phyloP scores from a whole-genome alignment of 371 early-diverging fungal genomes.

The Nematocida parisii region DNA sequence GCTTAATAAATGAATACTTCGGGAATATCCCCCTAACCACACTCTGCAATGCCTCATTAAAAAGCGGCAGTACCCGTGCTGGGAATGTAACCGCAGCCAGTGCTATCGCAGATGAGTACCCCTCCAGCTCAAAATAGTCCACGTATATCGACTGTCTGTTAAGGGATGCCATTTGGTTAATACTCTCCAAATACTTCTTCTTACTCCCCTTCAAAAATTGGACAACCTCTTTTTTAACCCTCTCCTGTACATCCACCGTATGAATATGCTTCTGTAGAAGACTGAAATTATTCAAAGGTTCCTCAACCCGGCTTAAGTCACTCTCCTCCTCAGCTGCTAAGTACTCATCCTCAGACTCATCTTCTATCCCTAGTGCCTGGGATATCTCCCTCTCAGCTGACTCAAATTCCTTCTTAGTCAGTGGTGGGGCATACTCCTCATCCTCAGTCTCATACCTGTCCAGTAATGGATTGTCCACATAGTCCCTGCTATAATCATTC shows the following conservation, averaged over 20 bases:
- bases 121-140: slow-evolving; percentile 64
- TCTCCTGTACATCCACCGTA: slow-evolving; percentile 19
- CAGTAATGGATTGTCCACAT: slow-evolving; percentile 40
- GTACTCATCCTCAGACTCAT: background rate
- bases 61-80: slow-evolving; percentile 71
- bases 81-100: slow-evolving; percentile 38
- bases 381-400: slow-evolving; percentile 40
- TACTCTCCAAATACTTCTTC: slow-evolving; percentile 65
- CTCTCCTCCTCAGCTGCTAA: background rate
- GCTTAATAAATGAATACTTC: slow-evolving; percentile 81
- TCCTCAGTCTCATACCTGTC: slow-evolving; percentile 49
- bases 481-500: slow-evolving; percentile 35
- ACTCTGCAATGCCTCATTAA: slow-evolving; percentile 84
- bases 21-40: slow-evolving; percentile 82
- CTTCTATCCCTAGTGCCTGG: background rate
- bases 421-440: slow-evolving; percentile 44
- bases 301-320: background rate
- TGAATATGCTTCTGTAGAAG: slow-evolving; percentile 52
- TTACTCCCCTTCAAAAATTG: slow-evolving; percentile 56
- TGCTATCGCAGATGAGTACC: slow-evolving; percentile 25
- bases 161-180: slow-evolving; percentile 68
- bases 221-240: slow-evolving; percentile 50
- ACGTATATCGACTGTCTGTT: slow-evolving; percentile 67
- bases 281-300: background rate
- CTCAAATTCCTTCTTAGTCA: slow-evolving; percentile 37